phyloP scores from a whole-genome alignment of 2,329 filamentous ascomycete genomes.

The Beauveria caledonica region DNA sequence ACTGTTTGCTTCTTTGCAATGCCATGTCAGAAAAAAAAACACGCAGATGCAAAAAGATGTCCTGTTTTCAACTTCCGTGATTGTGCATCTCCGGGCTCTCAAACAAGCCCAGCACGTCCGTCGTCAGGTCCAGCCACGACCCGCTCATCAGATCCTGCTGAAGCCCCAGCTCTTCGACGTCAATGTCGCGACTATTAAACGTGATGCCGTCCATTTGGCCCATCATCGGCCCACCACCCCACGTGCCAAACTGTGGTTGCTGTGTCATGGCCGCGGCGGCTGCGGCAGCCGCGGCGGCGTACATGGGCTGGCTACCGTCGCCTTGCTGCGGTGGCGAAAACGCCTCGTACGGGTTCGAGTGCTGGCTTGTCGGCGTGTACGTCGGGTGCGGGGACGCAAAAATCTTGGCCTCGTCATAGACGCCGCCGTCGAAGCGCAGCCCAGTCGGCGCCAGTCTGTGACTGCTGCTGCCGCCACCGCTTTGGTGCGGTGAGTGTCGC shows the following conservation, averaged over 20 bases:
- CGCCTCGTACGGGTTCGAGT: slow-evolving; percentile 33
- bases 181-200: slow-evolving; percentile 70
- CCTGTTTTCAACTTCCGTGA: slow-evolving; percentile 10
- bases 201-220: slow-evolving; percentile 48
- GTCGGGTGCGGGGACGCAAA: slow-evolving; percentile 21
- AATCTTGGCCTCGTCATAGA: slow-evolving; percentile 26
- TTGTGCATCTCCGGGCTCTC: slow-evolving; percentile 27
- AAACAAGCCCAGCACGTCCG: slow-evolving; percentile 54
- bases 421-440: slow-evolving; percentile 18
- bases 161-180: slow-evolving; percentile 57
- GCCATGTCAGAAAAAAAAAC: neutral
- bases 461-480: slow-evolving; percentile 19
- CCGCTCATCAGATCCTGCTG: slow-evolving; percentile 57
- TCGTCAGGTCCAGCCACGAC: slow-evolving; percentile 61
- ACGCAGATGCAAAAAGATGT: neutral
- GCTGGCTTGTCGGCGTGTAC: slow-evolving; percentile 35
- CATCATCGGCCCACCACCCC: slow-evolving; percentile 22
- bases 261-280: slow-evolving; percentile 8
- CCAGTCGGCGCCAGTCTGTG: slow-evolving; percentile 14
- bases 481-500: slow-evolving; percentile 33
- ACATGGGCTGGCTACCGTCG: slow-evolving; percentile 17
- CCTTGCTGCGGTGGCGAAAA: slow-evolving; percentile 30
- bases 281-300: slow-evolving; percentile 19
- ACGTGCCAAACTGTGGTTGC: slow-evolving; percentile 14
- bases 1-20: slow-evolving; percentile 6